A percentile compares a stretch with the other conserved stretches of the same genome.
These are phyloP conservation scores for Dioszegia hungarica DNA, from an alignment of 768 basidiomycete genomes.

Conservation along the genomic window DNA sequence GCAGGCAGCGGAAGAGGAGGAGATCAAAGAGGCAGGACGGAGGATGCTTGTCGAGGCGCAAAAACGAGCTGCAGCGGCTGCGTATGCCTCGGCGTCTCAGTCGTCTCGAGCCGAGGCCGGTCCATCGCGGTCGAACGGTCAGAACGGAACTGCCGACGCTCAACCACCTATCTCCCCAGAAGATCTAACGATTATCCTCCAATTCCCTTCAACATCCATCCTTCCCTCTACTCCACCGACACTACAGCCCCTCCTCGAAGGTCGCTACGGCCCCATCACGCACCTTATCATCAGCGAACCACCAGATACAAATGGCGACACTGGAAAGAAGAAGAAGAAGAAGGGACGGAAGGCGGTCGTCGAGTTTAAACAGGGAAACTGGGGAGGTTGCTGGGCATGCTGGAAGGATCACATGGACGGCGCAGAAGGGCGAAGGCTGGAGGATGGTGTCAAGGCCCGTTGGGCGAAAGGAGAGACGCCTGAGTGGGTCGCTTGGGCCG, in stretches of 20 bases:
- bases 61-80: slow-evolving; percentile 9
- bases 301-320: background rate
- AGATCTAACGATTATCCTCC: slow-evolving; percentile 40
- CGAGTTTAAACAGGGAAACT: slow-evolving; percentile 41
- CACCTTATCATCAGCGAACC: slow-evolving; percentile 30
- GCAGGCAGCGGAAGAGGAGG: slow-evolving; percentile 36
- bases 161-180: slow-evolving; percentile 30
- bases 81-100: background rate
- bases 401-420: slow-evolving; percentile 36
- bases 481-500: slow-evolving; percentile 40
- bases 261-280: slow-evolving; percentile 37
- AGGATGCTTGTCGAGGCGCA: slow-evolving; percentile 42
- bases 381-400: slow-evolving; percentile 45
- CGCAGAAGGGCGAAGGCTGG: slow-evolving; percentile 5
- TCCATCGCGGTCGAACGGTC: slow-evolving; percentile 1
- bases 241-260: slow-evolving; percentile 14
- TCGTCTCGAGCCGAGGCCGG: background rate
- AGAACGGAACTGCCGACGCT: background rate
- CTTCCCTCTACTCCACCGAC: slow-evolving; percentile 5
- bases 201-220: slow-evolving; percentile 30
- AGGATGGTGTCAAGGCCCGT: slow-evolving; percentile 33
- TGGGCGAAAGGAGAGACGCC: slow-evolving; percentile 34
- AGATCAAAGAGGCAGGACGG: slow-evolving; percentile 41
- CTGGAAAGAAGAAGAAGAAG: slow-evolving; percentile 15
- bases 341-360: slow-evolving; percentile 35